Evolutionary conservation across 495 filamentous ascomycete species (phyloP), one percentile per base, ranked within the genome.

Genomic region (Wilcoxina mikolae): DNA sequence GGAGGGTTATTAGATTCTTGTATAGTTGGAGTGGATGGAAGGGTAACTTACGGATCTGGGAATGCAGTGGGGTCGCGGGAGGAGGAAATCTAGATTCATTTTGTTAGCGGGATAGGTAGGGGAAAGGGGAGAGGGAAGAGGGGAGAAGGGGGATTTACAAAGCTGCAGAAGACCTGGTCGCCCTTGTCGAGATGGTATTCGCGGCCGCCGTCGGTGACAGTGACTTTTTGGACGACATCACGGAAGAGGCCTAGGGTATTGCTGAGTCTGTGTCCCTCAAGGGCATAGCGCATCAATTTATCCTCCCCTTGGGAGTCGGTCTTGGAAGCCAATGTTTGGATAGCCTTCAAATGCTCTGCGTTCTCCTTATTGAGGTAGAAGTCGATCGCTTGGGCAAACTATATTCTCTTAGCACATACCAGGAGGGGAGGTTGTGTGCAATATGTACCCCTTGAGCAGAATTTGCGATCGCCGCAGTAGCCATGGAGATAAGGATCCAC

Each of bases 361-460:
- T 63, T 63, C 9, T 44, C 55, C 0, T 51, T 31, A 3, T 49
- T 12, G 29, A 63, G 59, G 51, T 64, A 63, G 24, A 65, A 65
- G 46, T 63, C 58, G 50, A 63, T 57, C n/a, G 61, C 4, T 55
- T 60, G 60, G 1, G 53, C 51, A 2, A 57, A 58, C 60, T 64
- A 33, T 2, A 17, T 26, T 3, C 23, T 17, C 15, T 46, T 2
- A 3, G 43, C 2, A 11, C 2, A 2, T 12, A 11, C 10, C 43
- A 2, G n/a, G 43, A 35, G 7, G n/a, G 43, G 7, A 17, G 2
- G 43, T 10, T 24, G 43, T 12, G 11, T 2, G 43, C 11, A 20
- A 20, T 1, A 20, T 20, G n/a, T 46, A 46, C 43, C n/a, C 3
- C 43, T 11, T 20, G 43, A 18, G 54, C 60, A n/a, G 56, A 43